Evolutionary conservation across 208 protist species (phyloP).

Genomic region (Leishmania mexicana): DNA sequence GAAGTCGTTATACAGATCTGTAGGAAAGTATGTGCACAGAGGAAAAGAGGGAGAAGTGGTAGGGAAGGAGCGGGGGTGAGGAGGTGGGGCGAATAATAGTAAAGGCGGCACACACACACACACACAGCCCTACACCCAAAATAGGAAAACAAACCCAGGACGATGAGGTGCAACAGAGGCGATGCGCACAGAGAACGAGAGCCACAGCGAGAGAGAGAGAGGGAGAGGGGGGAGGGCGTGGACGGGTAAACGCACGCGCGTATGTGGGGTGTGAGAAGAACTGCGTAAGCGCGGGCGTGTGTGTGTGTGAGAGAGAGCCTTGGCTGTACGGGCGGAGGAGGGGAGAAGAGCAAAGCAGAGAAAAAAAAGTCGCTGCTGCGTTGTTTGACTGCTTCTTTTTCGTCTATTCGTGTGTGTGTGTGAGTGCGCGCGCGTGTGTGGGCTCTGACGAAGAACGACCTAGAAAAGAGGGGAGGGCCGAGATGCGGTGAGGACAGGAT

Average conservation of each 20-base stretch:
- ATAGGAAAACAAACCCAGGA: background rate
- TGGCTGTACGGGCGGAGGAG: background rate
- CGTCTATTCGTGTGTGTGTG: too few species aligned
- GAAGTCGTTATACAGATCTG: background rate
- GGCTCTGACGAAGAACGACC: background rate
- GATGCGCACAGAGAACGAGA: background rate
- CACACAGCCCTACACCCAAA: background rate
- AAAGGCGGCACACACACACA: background rate
- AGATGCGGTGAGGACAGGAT: slow-evolving; percentile 1
- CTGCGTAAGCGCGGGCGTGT: background rate
- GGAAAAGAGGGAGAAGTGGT: background rate
- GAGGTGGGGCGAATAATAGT: background rate
- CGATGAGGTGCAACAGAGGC: background rate
- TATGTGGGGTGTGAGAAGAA: background rate
- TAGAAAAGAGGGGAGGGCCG: background rate
- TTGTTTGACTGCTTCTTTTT: background rate
- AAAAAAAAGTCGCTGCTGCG: slow-evolving; percentile 1
- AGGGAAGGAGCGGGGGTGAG: too few species aligned
- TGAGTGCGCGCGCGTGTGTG: background rate
- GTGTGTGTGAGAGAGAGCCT: background rate
- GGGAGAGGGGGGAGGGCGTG: background rate
- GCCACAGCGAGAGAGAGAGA: background rate
- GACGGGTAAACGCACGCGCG: background rate
- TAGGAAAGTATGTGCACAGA: background rate
- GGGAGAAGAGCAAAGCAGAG: slow-evolving; percentile 4